phyloP scores from a whole-genome alignment of 2,329 filamentous ascomycete species.

The Cryphonectria nitschkei region DNA sequence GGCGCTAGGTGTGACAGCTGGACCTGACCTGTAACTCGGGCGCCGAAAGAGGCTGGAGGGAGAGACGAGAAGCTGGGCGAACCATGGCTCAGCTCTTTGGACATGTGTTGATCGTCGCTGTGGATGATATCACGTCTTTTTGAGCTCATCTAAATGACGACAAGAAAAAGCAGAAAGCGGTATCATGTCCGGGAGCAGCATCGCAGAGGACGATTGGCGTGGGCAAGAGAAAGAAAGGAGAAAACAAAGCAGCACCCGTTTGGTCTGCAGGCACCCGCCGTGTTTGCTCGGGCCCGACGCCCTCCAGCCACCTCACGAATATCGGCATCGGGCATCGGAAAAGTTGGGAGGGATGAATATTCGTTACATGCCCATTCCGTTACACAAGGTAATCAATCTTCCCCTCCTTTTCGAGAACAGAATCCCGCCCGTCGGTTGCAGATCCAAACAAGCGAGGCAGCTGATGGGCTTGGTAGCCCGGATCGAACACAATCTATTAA shows the following conservation, averaged over 20 bases:
- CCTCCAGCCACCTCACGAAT: neutral
- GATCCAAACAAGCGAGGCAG: neutral
- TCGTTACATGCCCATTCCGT: neutral
- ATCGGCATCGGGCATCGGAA: slow-evolving; percentile 1
- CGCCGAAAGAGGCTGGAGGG: neutral
- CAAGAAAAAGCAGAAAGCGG: neutral
- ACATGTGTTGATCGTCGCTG: neutral
- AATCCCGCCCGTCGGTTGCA: neutral
- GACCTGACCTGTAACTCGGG: neutral
- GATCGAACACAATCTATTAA: neutral
- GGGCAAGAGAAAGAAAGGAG: too few relatives aligned
- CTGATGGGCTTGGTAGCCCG: neutral
- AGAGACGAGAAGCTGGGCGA: neutral
- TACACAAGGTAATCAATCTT: neutral
- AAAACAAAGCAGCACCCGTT: neutral
- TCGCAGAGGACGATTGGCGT: neutral
- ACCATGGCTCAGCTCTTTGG: neutral
- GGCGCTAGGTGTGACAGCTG: neutral
- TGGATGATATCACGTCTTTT: neutral
- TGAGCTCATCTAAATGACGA: neutral
- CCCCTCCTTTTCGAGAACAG: neutral
- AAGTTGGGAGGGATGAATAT: neutral
- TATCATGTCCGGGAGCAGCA: neutral
- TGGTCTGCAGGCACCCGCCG: neutral
- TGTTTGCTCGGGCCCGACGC: neutral